Evolutionary conservation across 2,329 filamentous ascomycete genomes (phyloP).

Genomic region (Nigrospora oryzae): DNA sequence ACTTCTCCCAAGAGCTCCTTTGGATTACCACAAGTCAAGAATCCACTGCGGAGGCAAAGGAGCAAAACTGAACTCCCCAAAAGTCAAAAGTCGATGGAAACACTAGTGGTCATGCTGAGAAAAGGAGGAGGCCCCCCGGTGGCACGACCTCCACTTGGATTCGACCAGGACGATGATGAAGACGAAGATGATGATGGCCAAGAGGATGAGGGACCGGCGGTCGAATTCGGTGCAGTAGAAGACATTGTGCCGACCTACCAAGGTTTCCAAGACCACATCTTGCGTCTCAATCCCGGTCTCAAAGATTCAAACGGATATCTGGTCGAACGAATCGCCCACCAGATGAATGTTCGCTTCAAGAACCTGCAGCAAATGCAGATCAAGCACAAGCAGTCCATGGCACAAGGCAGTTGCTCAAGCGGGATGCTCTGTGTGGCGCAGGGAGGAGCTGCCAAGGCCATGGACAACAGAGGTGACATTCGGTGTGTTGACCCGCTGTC

Average conservation of each 20-base stretch:
- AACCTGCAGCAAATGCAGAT: conserved; percentile 61
- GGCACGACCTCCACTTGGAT: conserved; percentile 17
- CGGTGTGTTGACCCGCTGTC: conserved; percentile 50
- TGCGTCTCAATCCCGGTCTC: conserved; percentile 66
- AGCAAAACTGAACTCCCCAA: conserved; percentile 47
- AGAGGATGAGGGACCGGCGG: conserved; percentile 53
- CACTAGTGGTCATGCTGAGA: conserved; percentile 42
- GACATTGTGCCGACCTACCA: conserved; percentile 63
- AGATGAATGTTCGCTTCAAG: conserved; percentile 75
- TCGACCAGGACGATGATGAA: conserved; percentile 48
- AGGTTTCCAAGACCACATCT: conserved; percentile 70
- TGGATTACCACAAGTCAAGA: conserved; percentile 27
- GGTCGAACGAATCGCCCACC: conserved; percentile 72
- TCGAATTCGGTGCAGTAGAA: conserved; percentile 54
- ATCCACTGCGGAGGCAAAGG: conserved; percentile 42
- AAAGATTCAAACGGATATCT: conserved; percentile 47
- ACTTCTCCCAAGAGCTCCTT: conserved; percentile 46
- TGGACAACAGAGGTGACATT: conserved; percentile 51
- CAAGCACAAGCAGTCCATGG: conserved; percentile 57
- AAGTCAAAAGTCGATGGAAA: conserved; percentile 29
- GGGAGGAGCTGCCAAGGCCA: conserved; percentile 55
- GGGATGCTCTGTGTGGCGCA: conserved; percentile 54
- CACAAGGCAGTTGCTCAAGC: conserved; percentile 46
- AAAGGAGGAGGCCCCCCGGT: conserved; percentile 46
- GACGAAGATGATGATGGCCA: conserved; percentile 48